Evolutionary conservation across 192 early-diverging fungal species (phyloP), one percentile per base, ranked within the genome.

Genomic region (Phycomyces blakesleeanus): DNA sequence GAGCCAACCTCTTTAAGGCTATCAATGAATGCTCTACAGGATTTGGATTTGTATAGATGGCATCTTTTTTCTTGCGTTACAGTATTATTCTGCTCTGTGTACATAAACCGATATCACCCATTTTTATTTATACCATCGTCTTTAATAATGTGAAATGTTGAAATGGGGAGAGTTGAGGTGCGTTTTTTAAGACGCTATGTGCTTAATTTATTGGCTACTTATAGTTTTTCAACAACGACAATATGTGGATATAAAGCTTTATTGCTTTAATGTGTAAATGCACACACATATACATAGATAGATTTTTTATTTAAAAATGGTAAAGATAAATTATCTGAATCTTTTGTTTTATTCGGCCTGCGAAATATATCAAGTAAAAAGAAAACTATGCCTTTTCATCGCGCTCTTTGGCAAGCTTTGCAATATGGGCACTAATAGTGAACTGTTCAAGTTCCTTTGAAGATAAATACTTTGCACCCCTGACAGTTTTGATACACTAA

Each of bases 11-110:
- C 55, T 72, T 99, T 67, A 82, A 89, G 27, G 95, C 95, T 1
- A 95, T 97, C 22, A 87, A 85, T 15, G 97, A 97, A 76, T 91
- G 92, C 73, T 91, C 86, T 38, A 95, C 93, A 9, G 96, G 93
- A 51, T 95, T 95, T 78, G 91, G 88, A 25, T 91, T 95, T 76
- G 85, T 83, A 57, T 92, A 84, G 80, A 61, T 9, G 4, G 22
- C 39, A 47, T 44, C 3, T 25, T 51, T 62, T 62, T 50, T 50
- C 49, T 52, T 24, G 2, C 37, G n/a, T 52, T 29, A 22, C 37
- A 50, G 21, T 42, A 27, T 62, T 39, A 16, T 38, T 38, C 34
- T 52, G 44, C 25, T 52, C 44, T 26, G 34, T 59, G 18, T 47
- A 47, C 44, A 47, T 47, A 47, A 47, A 47, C 44, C 44, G 18